Conservation (phyloP, 495 filamentous ascomycete genomes). For the Penicillium daleae region DNA sequence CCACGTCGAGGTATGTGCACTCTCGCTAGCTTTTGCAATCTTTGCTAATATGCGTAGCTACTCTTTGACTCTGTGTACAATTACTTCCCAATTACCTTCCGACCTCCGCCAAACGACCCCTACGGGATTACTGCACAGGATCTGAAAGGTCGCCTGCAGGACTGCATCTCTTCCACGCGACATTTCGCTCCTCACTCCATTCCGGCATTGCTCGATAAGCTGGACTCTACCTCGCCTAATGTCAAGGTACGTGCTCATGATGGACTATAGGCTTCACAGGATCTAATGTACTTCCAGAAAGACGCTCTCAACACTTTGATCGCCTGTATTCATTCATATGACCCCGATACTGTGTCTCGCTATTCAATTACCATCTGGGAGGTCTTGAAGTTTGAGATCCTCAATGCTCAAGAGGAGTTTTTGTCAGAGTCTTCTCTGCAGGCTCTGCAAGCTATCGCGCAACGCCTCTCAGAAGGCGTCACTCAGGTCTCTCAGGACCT, state of each 20-base stretch:
- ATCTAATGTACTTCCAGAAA: slow-evolving; percentile 49
- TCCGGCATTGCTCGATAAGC: slow-evolving; percentile 71
- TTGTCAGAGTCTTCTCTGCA: slow-evolving; percentile 64
- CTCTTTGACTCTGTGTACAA: slow-evolving; percentile 77
- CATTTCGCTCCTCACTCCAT: slow-evolving; percentile 71
- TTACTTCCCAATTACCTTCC: slow-evolving; percentile 80
- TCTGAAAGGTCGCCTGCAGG: slow-evolving; percentile 68
- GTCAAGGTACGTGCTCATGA: slow-evolving; percentile 61
- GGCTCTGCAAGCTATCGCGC: slow-evolving; percentile 58
- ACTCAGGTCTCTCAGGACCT: slow-evolving; percentile 50
- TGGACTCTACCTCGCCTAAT: slow-evolving; percentile 74
- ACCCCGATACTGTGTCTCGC: slow-evolving; percentile 63
- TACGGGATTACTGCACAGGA: slow-evolving; percentile 77
- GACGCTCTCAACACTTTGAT: slow-evolving; percentile 70
- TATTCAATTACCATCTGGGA: slow-evolving; percentile 75
- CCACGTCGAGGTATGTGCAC: slow-evolving; percentile 59
- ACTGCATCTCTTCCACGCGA: slow-evolving; percentile 70
- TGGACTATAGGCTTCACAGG: not conserved
- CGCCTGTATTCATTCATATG: slow-evolving; percentile 64
- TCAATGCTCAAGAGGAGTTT: slow-evolving; percentile 74
- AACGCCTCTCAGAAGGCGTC: slow-evolving; percentile 58
- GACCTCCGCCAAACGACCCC: slow-evolving; percentile 74
- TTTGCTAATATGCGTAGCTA: slow-evolving; percentile 47
- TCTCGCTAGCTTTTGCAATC: not conserved
- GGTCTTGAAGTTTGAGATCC: slow-evolving; percentile 74